A percentile compares a stretch with the other conserved stretches of the same genome.
Evolutionary conservation across 495 filamentous ascomycete species (phyloP).

Genomic region (Neurospora sp.): DNA sequence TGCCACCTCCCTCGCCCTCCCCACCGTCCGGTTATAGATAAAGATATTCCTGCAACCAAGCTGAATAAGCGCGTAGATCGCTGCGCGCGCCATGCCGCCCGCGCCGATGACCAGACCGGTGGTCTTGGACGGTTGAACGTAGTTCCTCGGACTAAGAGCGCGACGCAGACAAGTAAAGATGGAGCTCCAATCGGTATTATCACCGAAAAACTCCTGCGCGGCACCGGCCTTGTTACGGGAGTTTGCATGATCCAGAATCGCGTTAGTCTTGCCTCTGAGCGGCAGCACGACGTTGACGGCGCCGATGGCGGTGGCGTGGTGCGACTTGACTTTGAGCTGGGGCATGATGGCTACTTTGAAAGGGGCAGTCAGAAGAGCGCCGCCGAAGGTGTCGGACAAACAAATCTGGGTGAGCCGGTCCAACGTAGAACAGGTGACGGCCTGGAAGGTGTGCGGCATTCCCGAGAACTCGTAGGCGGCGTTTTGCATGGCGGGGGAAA

Average conservation of each 20-base stretch:
- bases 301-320: slow-evolving; percentile 70
- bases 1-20: slow-evolving; percentile 55
- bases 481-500: slow-evolving; percentile 72
- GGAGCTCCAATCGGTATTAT: slow-evolving; percentile 80
- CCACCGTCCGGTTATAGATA: slow-evolving; percentile 59
- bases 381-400: slow-evolving; percentile 58
- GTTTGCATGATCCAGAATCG: slow-evolving; percentile 55
- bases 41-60: slow-evolving; percentile 74
- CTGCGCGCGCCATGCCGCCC: slow-evolving; percentile 72
- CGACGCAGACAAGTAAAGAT: slow-evolving; percentile 57
- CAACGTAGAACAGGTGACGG: slow-evolving; percentile 51
- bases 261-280: slow-evolving; percentile 47
- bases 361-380: slow-evolving; percentile 61
- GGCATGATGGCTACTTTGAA: slow-evolving; percentile 66
- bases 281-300: slow-evolving; percentile 78
- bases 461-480: slow-evolving; percentile 62
- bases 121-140: slow-evolving; percentile 54
- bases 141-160: slow-evolving; percentile 71
- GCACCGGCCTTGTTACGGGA: slow-evolving; percentile 56
- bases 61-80: slow-evolving; percentile 69
- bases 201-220: slow-evolving; percentile 61
- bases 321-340: slow-evolving; percentile 56
- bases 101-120: slow-evolving; percentile 68
- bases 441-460: slow-evolving; percentile 62
- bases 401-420: slow-evolving; percentile 54